Percentiles rank a stretch among this genome's conserved stretches.
Conservation (phyloP, 2,329 filamentous ascomycete genomes). For the Fonsecaea multimorphosa region DNA sequence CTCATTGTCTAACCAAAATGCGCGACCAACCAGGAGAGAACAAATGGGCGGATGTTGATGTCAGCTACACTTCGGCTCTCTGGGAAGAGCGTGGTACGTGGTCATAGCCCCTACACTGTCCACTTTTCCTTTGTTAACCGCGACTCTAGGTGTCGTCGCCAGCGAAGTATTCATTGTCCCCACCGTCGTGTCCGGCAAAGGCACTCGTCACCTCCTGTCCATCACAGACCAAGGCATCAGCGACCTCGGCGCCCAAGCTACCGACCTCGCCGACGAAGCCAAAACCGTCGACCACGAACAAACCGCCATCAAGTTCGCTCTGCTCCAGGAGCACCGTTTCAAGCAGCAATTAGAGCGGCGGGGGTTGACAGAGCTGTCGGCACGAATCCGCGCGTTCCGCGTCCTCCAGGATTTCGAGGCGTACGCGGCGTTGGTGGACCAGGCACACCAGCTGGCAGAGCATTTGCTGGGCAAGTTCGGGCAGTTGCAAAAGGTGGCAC, state of each 20-base stretch:
- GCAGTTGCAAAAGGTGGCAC: slow-evolving; percentile 22
- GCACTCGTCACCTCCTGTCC: slow-evolving; percentile 17
- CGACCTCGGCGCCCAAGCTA: slow-evolving; percentile 5
- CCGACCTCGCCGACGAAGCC: not conserved
- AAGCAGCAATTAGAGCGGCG: not conserved
- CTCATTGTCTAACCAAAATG: slow-evolving; percentile 14
- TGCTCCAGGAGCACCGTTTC: not conserved
- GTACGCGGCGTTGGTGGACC: not conserved
- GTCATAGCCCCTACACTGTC: not conserved
- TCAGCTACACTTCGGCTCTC: slow-evolving; percentile 19
- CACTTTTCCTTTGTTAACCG: not conserved
- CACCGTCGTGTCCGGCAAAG: slow-evolving; percentile 18
- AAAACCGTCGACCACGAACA: slow-evolving; percentile 8
- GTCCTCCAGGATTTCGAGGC: not conserved
- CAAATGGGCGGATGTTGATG: slow-evolving; percentile 13
- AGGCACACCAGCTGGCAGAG: slow-evolving; percentile 6
- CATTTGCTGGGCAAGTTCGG: slow-evolving; percentile 17
- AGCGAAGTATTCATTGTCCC: slow-evolving; percentile 28
- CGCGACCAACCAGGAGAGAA: slow-evolving; percentile 6
- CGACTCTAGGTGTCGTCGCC: slow-evolving; percentile 12
- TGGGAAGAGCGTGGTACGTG: slow-evolving; percentile 21
- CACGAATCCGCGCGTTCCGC: not conserved
- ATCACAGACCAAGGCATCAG: slow-evolving; percentile 12
- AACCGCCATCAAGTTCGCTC: not conserved
- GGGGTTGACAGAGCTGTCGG: not conserved